A percentile compares a stretch with the other conserved stretches of the same genome.
phyloP scores from a whole-genome alignment of 2,329 filamentous ascomycete genomes.

The Calonectria multiphialidica region DNA sequence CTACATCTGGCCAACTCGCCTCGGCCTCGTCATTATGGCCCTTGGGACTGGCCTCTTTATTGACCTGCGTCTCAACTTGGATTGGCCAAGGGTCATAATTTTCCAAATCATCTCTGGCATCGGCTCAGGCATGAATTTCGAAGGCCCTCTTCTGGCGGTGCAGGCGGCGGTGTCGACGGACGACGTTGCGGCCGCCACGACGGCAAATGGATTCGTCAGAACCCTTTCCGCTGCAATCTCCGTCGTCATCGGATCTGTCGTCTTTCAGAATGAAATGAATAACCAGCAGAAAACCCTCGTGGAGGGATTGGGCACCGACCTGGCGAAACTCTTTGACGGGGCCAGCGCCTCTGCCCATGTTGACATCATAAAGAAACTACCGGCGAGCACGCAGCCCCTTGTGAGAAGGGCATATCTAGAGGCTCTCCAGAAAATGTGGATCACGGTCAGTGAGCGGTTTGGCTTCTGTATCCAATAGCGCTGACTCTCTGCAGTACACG shows the following conservation, averaged over 20 bases:
- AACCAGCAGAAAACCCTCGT: constrained; percentile 58
- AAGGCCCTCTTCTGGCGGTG: constrained; percentile 72
- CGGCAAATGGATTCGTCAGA: constrained; percentile 72
- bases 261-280: constrained; percentile 79
- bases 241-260: constrained; percentile 75
- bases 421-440: constrained; percentile 43
- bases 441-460: constrained; percentile 36
- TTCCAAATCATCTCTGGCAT: constrained; percentile 72
- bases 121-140: constrained; percentile 73
- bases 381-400: constrained; percentile 29
- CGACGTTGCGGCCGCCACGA: constrained; percentile 73
- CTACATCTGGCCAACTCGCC: constrained; percentile 67
- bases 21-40: constrained; percentile 65
- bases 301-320: constrained; percentile 58
- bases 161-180: constrained; percentile 70
- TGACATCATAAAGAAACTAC: constrained; percentile 55
- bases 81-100: constrained; percentile 61
- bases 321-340: constrained; percentile 64
- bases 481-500: constrained; percentile 31
- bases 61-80: constrained; percentile 63
- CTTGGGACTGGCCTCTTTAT: constrained; percentile 71
- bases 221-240: constrained; percentile 74
- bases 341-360: constrained; percentile 69
- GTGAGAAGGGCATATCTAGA: constrained; percentile 43
- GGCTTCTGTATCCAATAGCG: not conserved